Evolutionary conservation across 2,329 filamentous ascomycete species (phyloP).

Genomic region (Stagonosporopsis chrysanthemi): DNA sequence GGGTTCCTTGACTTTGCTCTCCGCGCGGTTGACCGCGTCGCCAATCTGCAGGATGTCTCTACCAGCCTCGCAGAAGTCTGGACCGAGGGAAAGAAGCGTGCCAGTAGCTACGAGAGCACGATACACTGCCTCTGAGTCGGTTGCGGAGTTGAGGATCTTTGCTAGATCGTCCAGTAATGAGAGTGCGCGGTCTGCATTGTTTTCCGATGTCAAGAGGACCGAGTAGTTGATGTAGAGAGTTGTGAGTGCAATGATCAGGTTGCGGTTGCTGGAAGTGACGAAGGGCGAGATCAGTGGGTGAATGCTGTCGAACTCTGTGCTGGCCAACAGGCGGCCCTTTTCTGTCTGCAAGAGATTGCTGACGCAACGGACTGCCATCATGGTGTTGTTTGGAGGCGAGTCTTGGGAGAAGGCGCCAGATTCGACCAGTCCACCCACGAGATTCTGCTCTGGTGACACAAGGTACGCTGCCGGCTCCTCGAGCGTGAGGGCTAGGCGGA

Average conservation of each 20-base stretch:
- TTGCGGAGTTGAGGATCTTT: conserved; percentile 69
- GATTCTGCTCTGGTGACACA: conserved; percentile 61
- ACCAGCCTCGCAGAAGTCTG: conserved; percentile 65
- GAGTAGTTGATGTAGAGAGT: conserved; percentile 87
- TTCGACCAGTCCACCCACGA: conserved; percentile 67
- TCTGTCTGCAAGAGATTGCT: conserved; percentile 83
- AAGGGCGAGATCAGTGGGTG: conserved; percentile 70
- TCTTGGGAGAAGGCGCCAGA: conserved; percentile 65
- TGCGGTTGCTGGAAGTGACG: conserved; percentile 68
- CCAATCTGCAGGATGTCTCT: conserved; percentile 64
- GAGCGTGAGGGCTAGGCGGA: conserved; percentile 79
- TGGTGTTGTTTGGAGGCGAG: conserved; percentile 77
- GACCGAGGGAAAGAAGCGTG: conserved; percentile 72
- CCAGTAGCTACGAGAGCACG: conserved; percentile 83
- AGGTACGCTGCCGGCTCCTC: conserved; percentile 70
- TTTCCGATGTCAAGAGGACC: conserved; percentile 68
- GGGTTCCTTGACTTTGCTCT: conserved; percentile 64
- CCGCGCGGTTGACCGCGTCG: conserved; percentile 56
- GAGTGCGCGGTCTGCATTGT: conserved; percentile 58
- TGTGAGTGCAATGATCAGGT: conserved; percentile 80
- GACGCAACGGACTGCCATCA: conserved; percentile 84
- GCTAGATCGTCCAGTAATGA: conserved; percentile 68
- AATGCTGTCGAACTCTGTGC: conserved; percentile 66
- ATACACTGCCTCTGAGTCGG: conserved; percentile 83
- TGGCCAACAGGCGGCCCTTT: conserved; percentile 69